phyloP scores from a whole-genome alignment of 768 basidiomycete genomes.

The Tricholomella constricta region DNA sequence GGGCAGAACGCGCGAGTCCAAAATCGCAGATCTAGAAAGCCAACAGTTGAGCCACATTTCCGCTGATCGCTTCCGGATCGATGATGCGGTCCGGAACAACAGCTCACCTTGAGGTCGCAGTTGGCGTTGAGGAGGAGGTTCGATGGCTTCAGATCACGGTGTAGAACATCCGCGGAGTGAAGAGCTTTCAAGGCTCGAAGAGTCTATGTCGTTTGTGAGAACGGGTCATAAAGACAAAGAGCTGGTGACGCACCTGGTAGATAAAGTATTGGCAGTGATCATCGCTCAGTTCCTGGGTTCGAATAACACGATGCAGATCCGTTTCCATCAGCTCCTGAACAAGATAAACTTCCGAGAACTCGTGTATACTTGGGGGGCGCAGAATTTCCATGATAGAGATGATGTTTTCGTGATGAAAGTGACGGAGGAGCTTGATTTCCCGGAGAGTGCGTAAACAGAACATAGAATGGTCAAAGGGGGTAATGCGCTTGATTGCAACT shows the following conservation, averaged over 20 bases:
- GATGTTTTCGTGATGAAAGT: slow-evolving; percentile 86
- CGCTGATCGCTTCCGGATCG: not conserved
- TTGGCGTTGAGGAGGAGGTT: slow-evolving; percentile 96
- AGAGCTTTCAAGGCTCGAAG: slow-evolving; percentile 92
- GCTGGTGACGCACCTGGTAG: slow-evolving; percentile 67
- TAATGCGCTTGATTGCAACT: slow-evolving; percentile 96
- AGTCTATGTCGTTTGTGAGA: slow-evolving; percentile 48
- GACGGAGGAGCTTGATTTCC: slow-evolving; percentile 91
- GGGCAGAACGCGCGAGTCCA: slow-evolving; percentile 80
- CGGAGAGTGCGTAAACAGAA: slow-evolving; percentile 83
- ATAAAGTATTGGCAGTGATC: slow-evolving; percentile 98
- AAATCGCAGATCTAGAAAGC: slow-evolving; percentile 74
- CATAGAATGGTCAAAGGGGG: slow-evolving; percentile 94
- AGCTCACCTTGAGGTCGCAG: slow-evolving; percentile 86
- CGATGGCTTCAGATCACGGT: slow-evolving; percentile 94
- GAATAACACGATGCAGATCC: slow-evolving; percentile 94
- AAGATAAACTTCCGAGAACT: slow-evolving; percentile 81
- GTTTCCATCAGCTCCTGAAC: slow-evolving; percentile 85
- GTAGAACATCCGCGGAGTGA: slow-evolving; percentile 93
- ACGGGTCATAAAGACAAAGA: slow-evolving; percentile 2
- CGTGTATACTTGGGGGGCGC: slow-evolving; percentile 69
- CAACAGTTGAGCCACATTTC: not conserved
- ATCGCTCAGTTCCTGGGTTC: slow-evolving; percentile 91
- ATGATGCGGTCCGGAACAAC: slow-evolving; percentile 1
- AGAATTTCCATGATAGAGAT: slow-evolving; percentile 96